Evolutionary conservation across 2,329 filamentous ascomycete genomes (phyloP).

Genomic region (Diaporthe aspalathi): DNA sequence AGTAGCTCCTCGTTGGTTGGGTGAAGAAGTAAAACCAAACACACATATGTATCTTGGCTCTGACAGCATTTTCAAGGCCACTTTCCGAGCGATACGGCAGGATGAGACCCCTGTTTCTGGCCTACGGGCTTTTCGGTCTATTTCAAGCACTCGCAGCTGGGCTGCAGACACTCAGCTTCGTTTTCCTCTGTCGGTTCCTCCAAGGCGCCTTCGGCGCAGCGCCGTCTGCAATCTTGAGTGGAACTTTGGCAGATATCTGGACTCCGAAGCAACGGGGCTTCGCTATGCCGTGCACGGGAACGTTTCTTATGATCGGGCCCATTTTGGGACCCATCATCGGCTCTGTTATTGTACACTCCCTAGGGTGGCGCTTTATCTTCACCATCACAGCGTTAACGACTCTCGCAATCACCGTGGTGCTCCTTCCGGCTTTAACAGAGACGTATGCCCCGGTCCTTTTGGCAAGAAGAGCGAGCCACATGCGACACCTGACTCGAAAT

Average conservation of each 20-base stretch:
- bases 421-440: background rate
- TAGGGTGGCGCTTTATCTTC: constrained; percentile 23
- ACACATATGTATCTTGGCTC: background rate
- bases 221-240: constrained; percentile 9
- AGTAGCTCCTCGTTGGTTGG: background rate
- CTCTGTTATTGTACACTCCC: constrained; percentile 1
- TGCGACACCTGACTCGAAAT: constrained; percentile 9
- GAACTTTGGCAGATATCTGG: constrained; percentile 25
- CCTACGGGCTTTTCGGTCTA: background rate
- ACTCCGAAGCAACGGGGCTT: constrained; percentile 18
- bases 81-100: constrained; percentile 15
- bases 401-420: background rate
- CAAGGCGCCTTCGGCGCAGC: constrained; percentile 8
- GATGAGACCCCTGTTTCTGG: background rate
- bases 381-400: constrained; percentile 1
- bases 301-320: background rate
- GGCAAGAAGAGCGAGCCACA: constrained; percentile 6
- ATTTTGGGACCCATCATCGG: constrained; percentile 17
- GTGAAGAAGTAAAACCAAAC: background rate
- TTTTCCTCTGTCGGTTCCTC: constrained; percentile 25
- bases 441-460: constrained; percentile 12
- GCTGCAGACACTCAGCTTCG: background rate
- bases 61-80: background rate
- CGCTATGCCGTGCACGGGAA: constrained; percentile 12
- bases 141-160: constrained; percentile 7